These are phyloP conservation scores for Ogataea haglerorum DNA, from an alignment of 805 yeast species.

Conservation along the genomic window DNA sequence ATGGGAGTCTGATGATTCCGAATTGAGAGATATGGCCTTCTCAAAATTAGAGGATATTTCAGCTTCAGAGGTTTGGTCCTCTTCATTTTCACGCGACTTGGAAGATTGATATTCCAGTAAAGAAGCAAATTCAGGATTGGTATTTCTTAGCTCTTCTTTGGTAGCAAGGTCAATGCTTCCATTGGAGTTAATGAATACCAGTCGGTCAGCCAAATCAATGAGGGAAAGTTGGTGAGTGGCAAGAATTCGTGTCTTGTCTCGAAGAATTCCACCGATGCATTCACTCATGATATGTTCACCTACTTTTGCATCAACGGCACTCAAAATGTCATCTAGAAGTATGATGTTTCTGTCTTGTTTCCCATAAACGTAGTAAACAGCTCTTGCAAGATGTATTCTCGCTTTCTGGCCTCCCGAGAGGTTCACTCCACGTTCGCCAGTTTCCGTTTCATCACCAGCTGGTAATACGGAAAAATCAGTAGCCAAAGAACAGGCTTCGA, in stretches of 20 bases:
- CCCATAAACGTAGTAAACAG: conserved; percentile 52
- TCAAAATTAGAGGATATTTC: too few relatives aligned
- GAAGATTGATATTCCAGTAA: conserved; percentile 44
- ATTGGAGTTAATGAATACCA: conserved; percentile 62
- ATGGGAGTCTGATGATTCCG: not conserved
- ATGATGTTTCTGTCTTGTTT: conserved; percentile 55
- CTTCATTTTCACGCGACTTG: conserved; percentile 28
- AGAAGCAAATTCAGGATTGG: conserved; percentile 45
- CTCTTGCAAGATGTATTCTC: conserved; percentile 72
- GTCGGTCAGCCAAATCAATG: conserved; percentile 61
- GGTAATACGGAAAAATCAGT: conserved; percentile 64
- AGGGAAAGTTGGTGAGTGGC: conserved; percentile 82
- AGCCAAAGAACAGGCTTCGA: conserved; percentile 62
- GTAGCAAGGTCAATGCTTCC: conserved; percentile 59
- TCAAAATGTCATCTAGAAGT: conserved; percentile 72
- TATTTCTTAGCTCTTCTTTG: conserved; percentile 45
- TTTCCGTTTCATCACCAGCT: conserved; percentile 71
- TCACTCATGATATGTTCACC: conserved; percentile 73
- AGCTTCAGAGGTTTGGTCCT: not conserved
- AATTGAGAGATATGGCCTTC: not conserved
- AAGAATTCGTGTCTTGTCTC: conserved; percentile 58
- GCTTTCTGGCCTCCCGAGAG: conserved; percentile 88
- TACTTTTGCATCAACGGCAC: conserved; percentile 85
- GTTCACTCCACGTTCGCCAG: conserved; percentile 83
- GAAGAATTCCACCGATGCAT: conserved; percentile 58